Evolutionary conservation across 2,329 filamentous ascomycete species (phyloP).

Genomic region (Polytolypa hystricis): DNA sequence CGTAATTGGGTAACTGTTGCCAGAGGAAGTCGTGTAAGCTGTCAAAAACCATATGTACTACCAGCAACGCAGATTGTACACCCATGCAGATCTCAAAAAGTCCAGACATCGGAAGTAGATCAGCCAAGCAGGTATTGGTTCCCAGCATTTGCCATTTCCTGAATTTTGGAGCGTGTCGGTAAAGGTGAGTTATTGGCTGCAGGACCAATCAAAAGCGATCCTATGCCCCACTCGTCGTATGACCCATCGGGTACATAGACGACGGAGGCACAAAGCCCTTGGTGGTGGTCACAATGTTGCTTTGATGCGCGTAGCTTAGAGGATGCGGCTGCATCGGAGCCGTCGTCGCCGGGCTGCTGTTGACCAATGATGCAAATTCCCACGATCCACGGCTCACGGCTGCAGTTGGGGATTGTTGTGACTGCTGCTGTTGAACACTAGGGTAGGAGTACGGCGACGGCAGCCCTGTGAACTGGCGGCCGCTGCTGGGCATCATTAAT

Average conservation of each 20-base stretch:
- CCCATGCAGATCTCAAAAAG: too few relatives aligned
- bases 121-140: too few relatives aligned
- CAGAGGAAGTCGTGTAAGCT: too few relatives aligned
- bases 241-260: conserved; percentile 23
- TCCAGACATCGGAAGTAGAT: too few relatives aligned
- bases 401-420: conserved; percentile 20
- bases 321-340: conserved; percentile 16
- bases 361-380: conserved; percentile 26
- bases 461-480: conserved; percentile 22
- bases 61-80: too few relatives aligned
- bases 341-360: conserved; percentile 19
- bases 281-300: conserved; percentile 2
- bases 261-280: conserved; percentile 13
- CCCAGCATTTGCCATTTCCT: too few relatives aligned
- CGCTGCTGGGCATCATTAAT: conserved; percentile 21
- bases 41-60: too few relatives aligned
- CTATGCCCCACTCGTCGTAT: conserved; percentile 17
- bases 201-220: too few relatives aligned
- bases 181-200: too few relatives aligned
- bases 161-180: too few relatives aligned
- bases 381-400: conserved; percentile 25
- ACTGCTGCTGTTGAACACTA: conserved; percentile 21
- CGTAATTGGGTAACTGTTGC: too few relatives aligned
- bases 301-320: conserved; percentile 21
- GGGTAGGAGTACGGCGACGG: conserved; percentile 23